Evolutionary conservation across 352 stramenopile genomes (phyloP).

Genomic region (Globisporangium splendens): DNA sequence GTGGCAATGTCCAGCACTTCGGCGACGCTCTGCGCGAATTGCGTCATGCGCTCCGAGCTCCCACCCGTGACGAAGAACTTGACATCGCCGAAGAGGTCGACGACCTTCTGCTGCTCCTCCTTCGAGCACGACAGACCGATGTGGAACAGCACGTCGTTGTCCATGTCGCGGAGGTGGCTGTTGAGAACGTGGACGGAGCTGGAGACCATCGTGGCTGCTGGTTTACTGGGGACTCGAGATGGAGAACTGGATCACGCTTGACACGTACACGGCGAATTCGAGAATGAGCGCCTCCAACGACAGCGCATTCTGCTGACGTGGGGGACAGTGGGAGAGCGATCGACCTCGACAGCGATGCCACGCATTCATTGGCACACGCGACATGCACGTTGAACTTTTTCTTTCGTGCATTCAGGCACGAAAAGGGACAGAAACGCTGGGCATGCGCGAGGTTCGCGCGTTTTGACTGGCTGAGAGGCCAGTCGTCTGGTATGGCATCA

Average conservation of each 20-base stretch:
- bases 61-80: conserved; percentile 79
- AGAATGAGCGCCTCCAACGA: conserved; percentile 1
- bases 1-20: conserved; percentile 49
- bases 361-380: conserved; percentile 6
- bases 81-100: conserved; percentile 62
- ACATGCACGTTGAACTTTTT: conserved; percentile 13
- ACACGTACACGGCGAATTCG: conserved; percentile 11
- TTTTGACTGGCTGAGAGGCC: conserved; percentile 1
- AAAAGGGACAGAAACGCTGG: conserved; percentile 2
- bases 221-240: not conserved
- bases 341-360: too few relatives aligned
- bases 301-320: not conserved
- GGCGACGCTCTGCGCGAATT: conserved; percentile 58
- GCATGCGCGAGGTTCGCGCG: not conserved
- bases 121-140: conserved; percentile 60
- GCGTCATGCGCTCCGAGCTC: conserved; percentile 70
- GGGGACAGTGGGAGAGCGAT: not conserved
- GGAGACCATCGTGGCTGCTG: conserved; percentile 1
- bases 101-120: conserved; percentile 41
- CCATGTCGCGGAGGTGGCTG: conserved; percentile 52
- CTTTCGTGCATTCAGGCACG: conserved; percentile 8
- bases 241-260: not conserved
- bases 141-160: conserved; percentile 74
- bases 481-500: not conserved
- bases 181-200: conserved; percentile 47